phyloP scores from a whole-genome alignment of 106 monocot species.

The Apostasia shenzhenica region DNA sequence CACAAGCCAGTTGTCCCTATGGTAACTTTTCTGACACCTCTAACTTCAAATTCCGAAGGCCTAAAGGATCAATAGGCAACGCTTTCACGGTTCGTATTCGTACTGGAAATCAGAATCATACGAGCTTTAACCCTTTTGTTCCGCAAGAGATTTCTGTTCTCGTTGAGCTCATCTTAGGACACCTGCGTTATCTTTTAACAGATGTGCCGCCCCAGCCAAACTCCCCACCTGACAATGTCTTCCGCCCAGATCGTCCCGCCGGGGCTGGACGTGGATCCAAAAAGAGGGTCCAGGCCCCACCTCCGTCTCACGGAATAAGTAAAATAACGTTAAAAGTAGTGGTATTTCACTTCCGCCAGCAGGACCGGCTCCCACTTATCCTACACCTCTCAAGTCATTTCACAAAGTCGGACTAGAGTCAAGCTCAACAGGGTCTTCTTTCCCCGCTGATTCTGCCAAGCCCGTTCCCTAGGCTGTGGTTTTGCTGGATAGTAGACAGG shows the following conservation, averaged over 20 bases:
- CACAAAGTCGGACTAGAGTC: slow-evolving; percentile 23
- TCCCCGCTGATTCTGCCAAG: slow-evolving; percentile 27
- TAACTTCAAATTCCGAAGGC: slow-evolving; percentile 71
- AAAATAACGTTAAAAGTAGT: no score
- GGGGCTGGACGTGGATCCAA: no score
- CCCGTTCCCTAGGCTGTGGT: slow-evolving; percentile 59
- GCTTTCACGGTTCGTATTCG: slow-evolving; percentile 69
- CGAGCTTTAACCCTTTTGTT: no score
- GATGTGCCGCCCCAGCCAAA: slow-evolving; percentile 77
- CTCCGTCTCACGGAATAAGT: no score
- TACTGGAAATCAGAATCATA: slow-evolving; percentile 3
- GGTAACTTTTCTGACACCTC: slow-evolving; percentile 40
- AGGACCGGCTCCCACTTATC: slow-evolving; percentile 33
- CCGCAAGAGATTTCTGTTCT: slow-evolving; percentile 53
- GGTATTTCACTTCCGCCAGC: slow-evolving; percentile 25
- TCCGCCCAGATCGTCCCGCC: slow-evolving; percentile 36
- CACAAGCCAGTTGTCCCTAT: no score
- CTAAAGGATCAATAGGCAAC: slow-evolving; percentile 80
- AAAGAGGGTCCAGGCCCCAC: no score
- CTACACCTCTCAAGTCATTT: slow-evolving; percentile 25
- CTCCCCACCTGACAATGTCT: slow-evolving; percentile 77
- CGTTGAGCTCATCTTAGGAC: slow-evolving; percentile 76
- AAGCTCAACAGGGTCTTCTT: slow-evolving; percentile 35
- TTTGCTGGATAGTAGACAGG: slow-evolving; percentile 69
- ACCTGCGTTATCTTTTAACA: slow-evolving; percentile 81